Evolutionary conservation across 169 alveolate genomes (phyloP), one percentile per base, ranked within the genome.

Genomic region (Plasmodium inui): DNA sequence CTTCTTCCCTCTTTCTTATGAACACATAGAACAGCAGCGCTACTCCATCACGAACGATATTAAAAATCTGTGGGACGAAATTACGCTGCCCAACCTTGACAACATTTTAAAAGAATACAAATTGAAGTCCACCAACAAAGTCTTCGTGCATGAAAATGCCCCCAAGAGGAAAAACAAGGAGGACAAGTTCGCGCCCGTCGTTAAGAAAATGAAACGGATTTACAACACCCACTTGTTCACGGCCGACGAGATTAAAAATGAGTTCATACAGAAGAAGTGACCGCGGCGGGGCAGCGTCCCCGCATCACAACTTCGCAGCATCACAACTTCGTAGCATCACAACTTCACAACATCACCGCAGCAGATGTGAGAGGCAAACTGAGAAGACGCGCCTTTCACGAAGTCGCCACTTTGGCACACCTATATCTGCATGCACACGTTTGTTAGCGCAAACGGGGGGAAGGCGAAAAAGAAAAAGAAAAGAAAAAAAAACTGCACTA

Each of bases 161-260:
- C 86, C 80, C 70, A 88, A 88, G 74, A 78, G 88, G 70, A 88
- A 88, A 88, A 88, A 78, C 81, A 88, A 72, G 81, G 94, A 88
- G 70, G 94, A 88, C 32, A 88, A 88, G 46, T 37, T 78, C 32
- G 28, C 88, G 8, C 94, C 94, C n/a, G 84, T 83, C 84, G 84
- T 88, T 85, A 95, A 90, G 83, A 95, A 95, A 79, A 89, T 95
- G 89, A 91, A 95, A n/a, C 61, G 97, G n/a, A 95, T 95, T 17
- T 94, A 95, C 30, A 95, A 95, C 71, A 95, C 97, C 0, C 97
- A 95, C 74, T 92, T 95, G 84, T 95, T 95, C 83, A 95, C 97
- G 10, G 96, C 97, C 5, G 97, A 95, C 19, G 97, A 95, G 82
- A 80, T 95, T 67, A 93, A 95, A 71, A 95, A 76, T 80, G 96